Evolutionary conservation across 2,329 filamentous ascomycete genomes (phyloP).

Genomic region (Fusarium sacchari): DNA sequence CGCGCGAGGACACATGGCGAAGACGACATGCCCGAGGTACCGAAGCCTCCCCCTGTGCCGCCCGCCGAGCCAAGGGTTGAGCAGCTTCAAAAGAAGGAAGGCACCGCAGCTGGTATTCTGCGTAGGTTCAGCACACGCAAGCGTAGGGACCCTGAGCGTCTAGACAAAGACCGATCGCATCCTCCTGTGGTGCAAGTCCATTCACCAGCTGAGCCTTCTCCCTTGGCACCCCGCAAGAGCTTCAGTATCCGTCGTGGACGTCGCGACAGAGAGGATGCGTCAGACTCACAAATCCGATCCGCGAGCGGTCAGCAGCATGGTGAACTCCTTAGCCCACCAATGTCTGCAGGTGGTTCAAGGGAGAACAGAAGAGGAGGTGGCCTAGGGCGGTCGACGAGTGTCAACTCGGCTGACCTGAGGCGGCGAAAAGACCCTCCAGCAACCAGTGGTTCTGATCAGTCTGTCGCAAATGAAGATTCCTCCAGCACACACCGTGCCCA

Average conservation of each 20-base stretch:
- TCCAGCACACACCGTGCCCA: constrained; percentile 62
- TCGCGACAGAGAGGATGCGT: constrained; percentile 63
- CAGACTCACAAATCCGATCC: constrained; percentile 59
- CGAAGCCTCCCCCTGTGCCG: constrained; percentile 43
- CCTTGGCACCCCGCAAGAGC: constrained; percentile 78
- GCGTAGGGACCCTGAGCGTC: constrained; percentile 72
- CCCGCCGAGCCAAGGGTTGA: constrained; percentile 67
- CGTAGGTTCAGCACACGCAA: constrained; percentile 91
- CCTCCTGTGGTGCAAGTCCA: constrained; percentile 83
- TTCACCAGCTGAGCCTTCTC: constrained; percentile 71
- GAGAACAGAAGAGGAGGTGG: constrained; percentile 71
- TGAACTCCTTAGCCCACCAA: constrained; percentile 80
- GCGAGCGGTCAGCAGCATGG: constrained; percentile 77
- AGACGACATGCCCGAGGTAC: constrained; percentile 80
- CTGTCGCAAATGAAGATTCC: constrained; percentile 65
- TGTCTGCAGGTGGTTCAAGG: constrained; percentile 65
- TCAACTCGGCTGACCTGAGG: constrained; percentile 86
- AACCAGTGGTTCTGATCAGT: constrained; percentile 84
- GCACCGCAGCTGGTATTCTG: constrained; percentile 83
- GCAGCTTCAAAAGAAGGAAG: constrained; percentile 81
- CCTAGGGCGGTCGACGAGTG: constrained; percentile 87
- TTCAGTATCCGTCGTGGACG: constrained; percentile 79
- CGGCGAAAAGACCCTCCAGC: constrained; percentile 76
- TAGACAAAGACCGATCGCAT: constrained; percentile 72
- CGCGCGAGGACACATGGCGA: constrained; percentile 94